Percentiles rank a stretch among this genome's conserved stretches.
Conservation (phyloP, 1,284 basidiomycete species). For the Sporisorium reilianum region DNA sequence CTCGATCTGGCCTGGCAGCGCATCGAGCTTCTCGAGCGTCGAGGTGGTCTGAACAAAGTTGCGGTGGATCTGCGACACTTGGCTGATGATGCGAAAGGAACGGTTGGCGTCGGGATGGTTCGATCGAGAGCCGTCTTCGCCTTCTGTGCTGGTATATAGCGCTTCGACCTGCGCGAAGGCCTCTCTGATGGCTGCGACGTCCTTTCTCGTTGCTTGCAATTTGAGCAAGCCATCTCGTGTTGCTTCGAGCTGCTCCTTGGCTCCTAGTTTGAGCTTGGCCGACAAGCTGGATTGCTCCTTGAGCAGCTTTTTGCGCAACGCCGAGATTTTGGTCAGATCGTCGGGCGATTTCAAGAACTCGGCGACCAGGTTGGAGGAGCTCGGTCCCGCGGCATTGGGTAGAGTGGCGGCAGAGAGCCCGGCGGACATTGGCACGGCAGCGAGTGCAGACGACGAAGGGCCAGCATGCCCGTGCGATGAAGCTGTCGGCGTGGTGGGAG, state of each 20-base stretch:
- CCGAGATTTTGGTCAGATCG: slow-evolving; percentile 88
- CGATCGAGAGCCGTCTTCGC: slow-evolving; percentile 24
- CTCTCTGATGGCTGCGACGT: slow-evolving; percentile 88
- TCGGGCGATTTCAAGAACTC: slow-evolving; percentile 77
- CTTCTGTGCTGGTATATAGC: slow-evolving; percentile 69
- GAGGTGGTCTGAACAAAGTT: slow-evolving; percentile 95
- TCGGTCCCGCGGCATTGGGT: slow-evolving; percentile 16
- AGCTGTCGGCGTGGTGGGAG: slow-evolving; percentile 20
- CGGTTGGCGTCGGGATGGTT: slow-evolving; percentile 42
- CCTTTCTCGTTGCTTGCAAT: slow-evolving; percentile 82
- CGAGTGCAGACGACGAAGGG: slow-evolving; percentile 14
- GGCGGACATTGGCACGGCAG: slow-evolving; percentile 22
- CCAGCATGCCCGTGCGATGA: slow-evolving; percentile 32
- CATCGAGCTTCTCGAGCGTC: slow-evolving; percentile 90
- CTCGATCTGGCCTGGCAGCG: slow-evolving; percentile 87
- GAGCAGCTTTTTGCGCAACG: slow-evolving; percentile 91
- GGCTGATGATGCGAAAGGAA: slow-evolving; percentile 62
- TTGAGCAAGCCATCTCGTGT: slow-evolving; percentile 89
- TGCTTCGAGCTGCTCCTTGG: slow-evolving; percentile 91
- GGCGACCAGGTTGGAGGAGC: slow-evolving; percentile 51
- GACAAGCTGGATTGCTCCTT: slow-evolving; percentile 98
- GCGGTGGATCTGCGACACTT: slow-evolving; percentile 93
- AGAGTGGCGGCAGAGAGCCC: slow-evolving; percentile 29
- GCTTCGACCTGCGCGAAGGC: slow-evolving; percentile 90
- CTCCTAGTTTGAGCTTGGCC: slow-evolving; percentile 88